A percentile compares a stretch with the other conserved stretches of the same genome.
Evolutionary conservation across 768 basidiomycete species (phyloP).

Genomic region (Mycena capillaripes): DNA sequence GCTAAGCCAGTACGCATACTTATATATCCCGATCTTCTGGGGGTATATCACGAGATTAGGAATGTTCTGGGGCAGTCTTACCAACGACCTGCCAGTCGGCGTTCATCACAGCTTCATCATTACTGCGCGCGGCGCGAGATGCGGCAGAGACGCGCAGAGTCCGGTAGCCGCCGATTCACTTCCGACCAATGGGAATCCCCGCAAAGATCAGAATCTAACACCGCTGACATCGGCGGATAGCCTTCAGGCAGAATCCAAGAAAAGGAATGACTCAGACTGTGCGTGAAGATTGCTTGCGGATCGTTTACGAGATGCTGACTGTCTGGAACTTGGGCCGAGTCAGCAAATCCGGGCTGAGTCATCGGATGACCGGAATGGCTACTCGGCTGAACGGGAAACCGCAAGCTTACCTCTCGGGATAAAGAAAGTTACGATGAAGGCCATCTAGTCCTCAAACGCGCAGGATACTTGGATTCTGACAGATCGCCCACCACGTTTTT

Average conservation of each 20-base stretch:
- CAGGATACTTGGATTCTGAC: too few relatives aligned
- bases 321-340: background rate
- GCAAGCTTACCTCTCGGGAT: too few relatives aligned
- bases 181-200: background rate
- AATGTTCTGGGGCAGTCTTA: slow-evolving; percentile 24
- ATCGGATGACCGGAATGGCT: too few relatives aligned
- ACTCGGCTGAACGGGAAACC: slow-evolving; percentile 7
- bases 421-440: background rate
- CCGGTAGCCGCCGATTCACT: slow-evolving; percentile 6
- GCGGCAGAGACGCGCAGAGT: slow-evolving; percentile 18
- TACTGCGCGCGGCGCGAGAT: slow-evolving; percentile 7
- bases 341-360: slow-evolving; percentile 10
- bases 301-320: slow-evolving; percentile 13
- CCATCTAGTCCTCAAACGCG: background rate
- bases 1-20: background rate
- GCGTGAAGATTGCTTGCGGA: background rate
- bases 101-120: slow-evolving; percentile 10
- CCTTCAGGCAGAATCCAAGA: background rate
- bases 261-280: background rate
- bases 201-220: background rate
- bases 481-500: too few relatives aligned
- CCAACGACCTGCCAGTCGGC: slow-evolving; percentile 1
- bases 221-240: slow-evolving; percentile 24
- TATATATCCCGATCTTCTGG: slow-evolving; percentile 10
- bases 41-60: slow-evolving; percentile 12